Evolutionary conservation across 2,329 filamentous ascomycete genomes (phyloP), one percentile per base, ranked within the genome.

Genomic region (Pseudogymnoascus sp.): DNA sequence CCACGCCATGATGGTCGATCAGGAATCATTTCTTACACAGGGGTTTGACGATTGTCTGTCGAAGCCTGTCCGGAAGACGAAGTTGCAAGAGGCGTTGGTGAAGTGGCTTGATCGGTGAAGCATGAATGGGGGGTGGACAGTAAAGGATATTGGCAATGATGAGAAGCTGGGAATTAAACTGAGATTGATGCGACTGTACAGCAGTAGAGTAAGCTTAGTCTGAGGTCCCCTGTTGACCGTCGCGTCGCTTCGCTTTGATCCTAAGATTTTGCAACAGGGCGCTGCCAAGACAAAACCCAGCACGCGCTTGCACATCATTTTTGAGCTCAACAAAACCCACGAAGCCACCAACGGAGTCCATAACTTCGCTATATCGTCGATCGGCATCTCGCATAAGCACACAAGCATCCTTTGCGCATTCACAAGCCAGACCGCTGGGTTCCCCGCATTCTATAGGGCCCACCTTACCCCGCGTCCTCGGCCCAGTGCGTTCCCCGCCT

Each of bases 1-100:
- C 0, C 82, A 84, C 65, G 82, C 83, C 0, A 73, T 85, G 16
- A 81, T 82, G 60, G 82, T 80, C 0, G 82, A 85, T 64, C 78
- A 76, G 3, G 82, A 84, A 53, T 75, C 73, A 8, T 85, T 83
- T 65, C 73, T 82, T 28, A 77, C 78, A 4, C 71, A 73, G 1
- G 66, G 59, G 33, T 38, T 60, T 37, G 24, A 40, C 26, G 59
- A 12, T 10, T 60, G 26, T 60, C 7, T 60, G 14, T 38, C 59
- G 2, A 60, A 28, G 33, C 59, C 59, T 26, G 35, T 60, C 12
- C 22, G 26, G 12, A 38, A 8, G 19, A 4, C 4, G 35, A 6
- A 14, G 5, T 11, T 60, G 6, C 26, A n/a, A 6, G 26, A 24
- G 33, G 1, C 14, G 12, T 26, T 60, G 8, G 8, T 10, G 19